Evolutionary conservation across 1,139 yeast genomes (phyloP).

Genomic region (Suhomyces ambrosiae): DNA sequence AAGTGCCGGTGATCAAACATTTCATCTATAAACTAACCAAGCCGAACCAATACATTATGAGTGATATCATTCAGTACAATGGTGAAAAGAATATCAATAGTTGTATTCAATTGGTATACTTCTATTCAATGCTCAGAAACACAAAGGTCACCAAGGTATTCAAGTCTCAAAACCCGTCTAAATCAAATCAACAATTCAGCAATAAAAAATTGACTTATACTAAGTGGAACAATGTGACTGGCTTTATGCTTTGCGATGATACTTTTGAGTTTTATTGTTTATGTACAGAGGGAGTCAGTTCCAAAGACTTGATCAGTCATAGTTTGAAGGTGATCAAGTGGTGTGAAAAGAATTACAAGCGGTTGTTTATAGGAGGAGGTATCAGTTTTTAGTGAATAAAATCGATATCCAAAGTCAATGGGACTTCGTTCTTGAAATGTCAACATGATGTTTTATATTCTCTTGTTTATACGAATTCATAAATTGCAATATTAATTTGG

Average conservation of each 20-base stretch:
- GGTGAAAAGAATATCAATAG: conserved; percentile 16
- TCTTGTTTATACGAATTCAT: no score
- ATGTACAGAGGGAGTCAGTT: conserved; percentile 29
- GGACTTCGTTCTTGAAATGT: no score
- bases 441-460: no score
- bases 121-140: conserved; percentile 34
- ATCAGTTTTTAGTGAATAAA: conserved; percentile 19
- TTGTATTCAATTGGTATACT: conserved; percentile 31
- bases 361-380: conserved; percentile 38
- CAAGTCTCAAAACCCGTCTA: conserved; percentile 1
- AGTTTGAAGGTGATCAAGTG: conserved; percentile 40
- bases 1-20: conserved; percentile 69
- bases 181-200: conserved; percentile 2
- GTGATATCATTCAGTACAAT: conserved; percentile 25
- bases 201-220: conserved; percentile 40
- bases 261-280: conserved; percentile 44
- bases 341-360: conserved; percentile 39
- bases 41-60: conserved; percentile 37
- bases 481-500: no score
- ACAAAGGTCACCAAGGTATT: conserved; percentile 31
- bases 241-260: conserved; percentile 42
- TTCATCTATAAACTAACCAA: conserved; percentile 74
- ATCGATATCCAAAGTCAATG: no score
- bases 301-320: conserved; percentile 36
- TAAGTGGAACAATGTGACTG: conserved; percentile 35